Percentiles rank a stretch among this genome's conserved stretches.
These are phyloP conservation scores for Didymella segeticola DNA, from an alignment of 2,329 filamentous ascomycete species.

Conservation along the genomic window DNA sequence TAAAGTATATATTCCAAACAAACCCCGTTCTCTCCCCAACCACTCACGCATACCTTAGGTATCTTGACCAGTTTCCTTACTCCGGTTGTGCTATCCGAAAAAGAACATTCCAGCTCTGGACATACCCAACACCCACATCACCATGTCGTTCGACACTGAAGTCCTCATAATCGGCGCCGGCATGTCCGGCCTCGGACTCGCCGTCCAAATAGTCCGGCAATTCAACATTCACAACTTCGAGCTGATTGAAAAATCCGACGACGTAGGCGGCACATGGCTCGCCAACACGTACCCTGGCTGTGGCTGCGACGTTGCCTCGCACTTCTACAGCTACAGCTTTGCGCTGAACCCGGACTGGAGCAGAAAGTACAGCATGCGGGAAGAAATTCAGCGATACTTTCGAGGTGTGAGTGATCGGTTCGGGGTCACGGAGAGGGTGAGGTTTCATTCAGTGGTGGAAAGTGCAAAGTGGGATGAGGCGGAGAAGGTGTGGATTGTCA, in stretches of 20 bases:
- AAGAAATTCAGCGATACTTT: conserved; percentile 65
- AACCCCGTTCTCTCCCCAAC: background rate
- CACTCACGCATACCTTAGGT: background rate
- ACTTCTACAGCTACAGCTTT: conserved; percentile 70
- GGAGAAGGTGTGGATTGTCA: conserved; percentile 49
- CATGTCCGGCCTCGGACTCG: conserved; percentile 56
- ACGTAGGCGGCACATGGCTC: conserved; percentile 47
- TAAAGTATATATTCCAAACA: background rate
- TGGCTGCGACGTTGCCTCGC: conserved; percentile 49
- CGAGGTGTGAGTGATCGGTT: conserved; percentile 43
- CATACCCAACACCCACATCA: background rate
- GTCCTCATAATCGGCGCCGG: conserved; percentile 61
- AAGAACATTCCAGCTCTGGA: background rate
- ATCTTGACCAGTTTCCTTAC: background rate
- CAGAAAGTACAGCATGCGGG: conserved; percentile 62
- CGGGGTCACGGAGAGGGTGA: conserved; percentile 51
- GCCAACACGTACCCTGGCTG: conserved; percentile 45
- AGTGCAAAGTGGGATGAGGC: conserved; percentile 55
- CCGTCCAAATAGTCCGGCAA: conserved; percentile 53
- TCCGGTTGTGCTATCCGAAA: background rate
- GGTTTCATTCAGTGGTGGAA: conserved; percentile 53
- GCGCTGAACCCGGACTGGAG: conserved; percentile 66
- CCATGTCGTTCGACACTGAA: conserved; percentile 52
- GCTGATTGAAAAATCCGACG: conserved; percentile 53
- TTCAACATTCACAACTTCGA: conserved; percentile 50